These are phyloP conservation scores for Pestalotiopsis fici DNA, from an alignment of 2,329 filamentous ascomycete genomes.

Conservation along the genomic window DNA sequence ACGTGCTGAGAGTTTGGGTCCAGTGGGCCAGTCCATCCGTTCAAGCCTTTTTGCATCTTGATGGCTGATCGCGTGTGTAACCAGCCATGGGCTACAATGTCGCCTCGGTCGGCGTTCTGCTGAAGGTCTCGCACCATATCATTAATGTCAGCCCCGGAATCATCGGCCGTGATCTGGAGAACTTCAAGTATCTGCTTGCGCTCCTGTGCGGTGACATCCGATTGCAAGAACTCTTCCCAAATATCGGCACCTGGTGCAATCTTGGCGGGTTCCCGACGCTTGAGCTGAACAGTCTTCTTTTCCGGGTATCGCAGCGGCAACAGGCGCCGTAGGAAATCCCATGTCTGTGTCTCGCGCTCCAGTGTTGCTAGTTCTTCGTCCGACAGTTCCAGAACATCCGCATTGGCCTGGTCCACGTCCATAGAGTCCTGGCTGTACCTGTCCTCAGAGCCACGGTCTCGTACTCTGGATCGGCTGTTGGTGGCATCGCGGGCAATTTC, in stretches of 20 bases:
- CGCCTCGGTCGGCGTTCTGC: conserved; percentile 73
- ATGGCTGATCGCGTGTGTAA: conserved; percentile 87
- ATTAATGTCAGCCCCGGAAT: conserved; percentile 69
- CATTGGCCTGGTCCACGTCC: conserved; percentile 55
- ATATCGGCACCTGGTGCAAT: conserved; percentile 29
- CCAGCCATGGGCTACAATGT: conserved; percentile 86
- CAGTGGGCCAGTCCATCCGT: conserved; percentile 65
- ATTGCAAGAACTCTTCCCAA: conserved; percentile 74
- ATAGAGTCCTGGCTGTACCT: conserved; percentile 45
- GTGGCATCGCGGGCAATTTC: conserved; percentile 27
- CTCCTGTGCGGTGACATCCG: conserved; percentile 74
- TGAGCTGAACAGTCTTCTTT: conserved; percentile 36
- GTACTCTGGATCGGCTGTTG: background rate
- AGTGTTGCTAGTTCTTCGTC: conserved; percentile 60
- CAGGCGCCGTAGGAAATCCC: conserved; percentile 79
- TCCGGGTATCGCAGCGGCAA: conserved; percentile 66
- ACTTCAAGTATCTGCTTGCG: conserved; percentile 81
- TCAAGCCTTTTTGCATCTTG: conserved; percentile 83
- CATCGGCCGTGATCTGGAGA: conserved; percentile 76
- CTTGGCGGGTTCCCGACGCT: conserved; percentile 29
- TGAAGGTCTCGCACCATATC: conserved; percentile 76
- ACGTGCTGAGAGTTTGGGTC: conserved; percentile 63
- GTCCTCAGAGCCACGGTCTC: conserved; percentile 14
- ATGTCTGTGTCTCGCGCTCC: conserved; percentile 85
- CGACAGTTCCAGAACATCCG: conserved; percentile 26